Evolutionary conservation across 139 green algal species (phyloP), one percentile per base, ranked within the genome.

Genomic region (Chlorella sorokiniana): DNA sequence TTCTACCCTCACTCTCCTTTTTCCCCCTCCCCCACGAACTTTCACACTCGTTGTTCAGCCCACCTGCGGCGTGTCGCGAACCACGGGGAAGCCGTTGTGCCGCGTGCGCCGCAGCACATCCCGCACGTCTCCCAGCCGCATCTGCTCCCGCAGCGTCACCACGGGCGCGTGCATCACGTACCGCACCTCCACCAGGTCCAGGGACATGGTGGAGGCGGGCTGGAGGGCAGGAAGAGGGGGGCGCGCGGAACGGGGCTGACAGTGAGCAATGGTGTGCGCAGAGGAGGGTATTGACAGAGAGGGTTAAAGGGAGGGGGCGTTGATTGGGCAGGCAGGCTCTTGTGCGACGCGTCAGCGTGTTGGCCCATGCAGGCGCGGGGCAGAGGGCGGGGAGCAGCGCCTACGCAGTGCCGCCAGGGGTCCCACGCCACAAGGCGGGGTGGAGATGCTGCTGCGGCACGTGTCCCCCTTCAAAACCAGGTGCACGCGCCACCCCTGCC

Each of bases 51-150:
- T 4, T 41, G 31, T 8, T 3, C 5, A 4, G 52, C 44, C 29
- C 22, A 85, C 83, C 14, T 85, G 35, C 4, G 79, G 71, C 20
- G 86, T 89, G 56, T 88, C 78, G 7, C 86, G 74, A 27, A 94
- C 88, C 7, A 94, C 90, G 0, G 93, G 90, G 83, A 93, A 94
- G 45, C 89, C 91, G 83, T 91, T 91, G 85, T 94, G 88, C 38
- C 59, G 62, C 20, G 90, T 92, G 33, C 86, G 75, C 14, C 91
- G 76, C 42, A 96, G 85, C 65, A 92, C 81, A 18, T 90, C 86
- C 5, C 88, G 78, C 20, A 94, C 41, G 38, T 91, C 87, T 1
- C 83, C 81, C 27, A 94, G 79, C 70, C 83, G 78, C 59, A 91
- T 85, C 6, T 80, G 69, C 70, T 92, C 87, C 31, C 78, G 69